Base-by-base conservation (phyloP, 1,139 yeast species). In the Eremothecium cymbalariae region DNA sequence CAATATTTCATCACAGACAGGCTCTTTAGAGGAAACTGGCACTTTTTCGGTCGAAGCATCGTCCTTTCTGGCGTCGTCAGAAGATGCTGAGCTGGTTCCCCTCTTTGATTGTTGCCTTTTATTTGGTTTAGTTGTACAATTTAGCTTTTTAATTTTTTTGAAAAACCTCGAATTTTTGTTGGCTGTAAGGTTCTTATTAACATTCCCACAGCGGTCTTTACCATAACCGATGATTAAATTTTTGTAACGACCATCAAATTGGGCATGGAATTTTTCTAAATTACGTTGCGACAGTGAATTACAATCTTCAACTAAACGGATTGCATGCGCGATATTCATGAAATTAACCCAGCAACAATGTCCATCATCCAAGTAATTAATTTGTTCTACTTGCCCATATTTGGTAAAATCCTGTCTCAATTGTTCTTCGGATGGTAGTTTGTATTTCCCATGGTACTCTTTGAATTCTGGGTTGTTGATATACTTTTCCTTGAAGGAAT, bases 291-390 rank as follows among this genome's bases (percentile, higher is more conserved):
- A 40, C n/a, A 21, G 21, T 9, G 30, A 27, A 32, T 59, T 65
- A 4, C 71, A 42, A 14, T 83, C 85, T 55, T 79, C 86, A 37
- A 81, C 79, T 15, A 85, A 77, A 40, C 74, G 78, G 40, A 81
- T 79, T 2, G 93, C 88, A 54, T 77, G 74, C 9, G 81, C 70
- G 44, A 82, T 81, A 52, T 79, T 80, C 44, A 79, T 74, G 50
- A 82, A 82, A 54, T 82, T 82, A 40, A 82, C 73, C 63, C 83
- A 82, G 18, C 86, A 86, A 63, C 93, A 81, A 50, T 77, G 79
- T 53, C 78, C 76, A 48, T 79, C 83, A 50, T 72, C 77, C 41
- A 77, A 71, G 52, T 72, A 80, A 51, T 82, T 82, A 47, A 82
- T 77, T 57, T 81, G 93, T 59, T 82, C 94, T 49, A 82, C 76